These are phyloP conservation scores for Acanthamoeba sp. DNA, from an alignment of 208 protist species.

Conservation along the genomic window DNA sequence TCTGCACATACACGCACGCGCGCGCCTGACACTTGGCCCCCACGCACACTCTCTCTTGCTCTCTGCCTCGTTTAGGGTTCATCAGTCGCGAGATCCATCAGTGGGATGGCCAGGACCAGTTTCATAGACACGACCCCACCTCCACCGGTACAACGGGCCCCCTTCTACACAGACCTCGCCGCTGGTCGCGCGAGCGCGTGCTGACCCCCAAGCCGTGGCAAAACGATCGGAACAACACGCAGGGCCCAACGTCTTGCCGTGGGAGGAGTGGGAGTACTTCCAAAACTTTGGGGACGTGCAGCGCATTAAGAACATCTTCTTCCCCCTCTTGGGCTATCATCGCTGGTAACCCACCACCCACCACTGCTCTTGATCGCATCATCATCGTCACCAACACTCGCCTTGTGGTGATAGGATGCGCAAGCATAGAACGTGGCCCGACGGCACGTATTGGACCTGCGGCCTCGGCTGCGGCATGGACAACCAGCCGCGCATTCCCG, in stretches of 20 bases:
- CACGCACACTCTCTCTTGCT: too few relatives aligned
- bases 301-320: conserved; percentile 35
- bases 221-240: too few relatives aligned
- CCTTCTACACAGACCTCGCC: too few relatives aligned
- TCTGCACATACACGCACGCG: too few relatives aligned
- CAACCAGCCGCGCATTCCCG: conserved; percentile 65
- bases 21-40: too few relatives aligned
- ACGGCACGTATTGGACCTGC: conserved; percentile 66
- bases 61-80: too few relatives aligned
- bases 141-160: conserved; percentile 40
- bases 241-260: conserved; percentile 57
- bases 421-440: conserved; percentile 63
- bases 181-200: too few relatives aligned
- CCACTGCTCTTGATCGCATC: not conserved
- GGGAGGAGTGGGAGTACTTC: conserved; percentile 72
- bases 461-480: conserved; percentile 61
- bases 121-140: conserved; percentile 23
- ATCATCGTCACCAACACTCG: not conserved
- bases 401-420: not conserved
- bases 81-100: conserved; percentile 46
- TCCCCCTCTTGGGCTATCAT: conserved; percentile 36
- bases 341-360: not conserved
- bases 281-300: conserved; percentile 42
- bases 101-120: conserved; percentile 59
- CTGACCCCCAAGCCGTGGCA: too few relatives aligned